Evolutionary conservation across 345 rosid genomes (phyloP), one percentile per base, ranked within the genome.

Genomic region (Dipteronia sinensis): DNA sequence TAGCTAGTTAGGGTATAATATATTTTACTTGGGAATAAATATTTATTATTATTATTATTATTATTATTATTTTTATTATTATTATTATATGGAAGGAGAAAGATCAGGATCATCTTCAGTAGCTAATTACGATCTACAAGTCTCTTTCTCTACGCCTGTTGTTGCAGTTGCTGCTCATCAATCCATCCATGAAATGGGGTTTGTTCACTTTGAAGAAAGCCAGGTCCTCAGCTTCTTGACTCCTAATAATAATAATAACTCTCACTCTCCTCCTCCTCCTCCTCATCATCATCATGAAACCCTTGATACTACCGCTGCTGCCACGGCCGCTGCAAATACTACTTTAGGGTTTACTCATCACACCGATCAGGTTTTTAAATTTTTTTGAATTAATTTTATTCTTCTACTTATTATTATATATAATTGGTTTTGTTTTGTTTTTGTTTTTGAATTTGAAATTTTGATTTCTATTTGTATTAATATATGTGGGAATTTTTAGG

Each of bases 171-270:
- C 62, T 58, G 10, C 64, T 59, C 80, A 53, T 61, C 88, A 85
- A 65, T 73, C 89, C 70, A 88, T 91, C 75, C 88, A 87, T 40
- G 94, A 89, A 61, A 92, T 94, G 91, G 89, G 92, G 20, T 94
- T 94, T 72, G 85, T 89, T 22, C 97, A 89, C 31, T 92, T 88
- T 69, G 94, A 94, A 81, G 98, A 92, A 78, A 89, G 89, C 62
- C 94, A 88, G 49, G 91, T 90, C 20, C 80, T 92, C 56, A 90
- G 90, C 63, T 94, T 94, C 84, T 86, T 91, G 85, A 80, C 93
- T 29, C 89, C 95, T 23, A n/a, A 59, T 34, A 34, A 34, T 34
- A 9, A 42, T 22, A 47, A 64, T 27, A 27, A 27, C 7, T 65
- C 87, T 20, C 79, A 80, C 17, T 77, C 91, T 86, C 71, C 86